These are phyloP conservation scores for Stevia rebaudiana DNA, from an alignment of 140 eudicot species.

Conservation along the genomic window DNA sequence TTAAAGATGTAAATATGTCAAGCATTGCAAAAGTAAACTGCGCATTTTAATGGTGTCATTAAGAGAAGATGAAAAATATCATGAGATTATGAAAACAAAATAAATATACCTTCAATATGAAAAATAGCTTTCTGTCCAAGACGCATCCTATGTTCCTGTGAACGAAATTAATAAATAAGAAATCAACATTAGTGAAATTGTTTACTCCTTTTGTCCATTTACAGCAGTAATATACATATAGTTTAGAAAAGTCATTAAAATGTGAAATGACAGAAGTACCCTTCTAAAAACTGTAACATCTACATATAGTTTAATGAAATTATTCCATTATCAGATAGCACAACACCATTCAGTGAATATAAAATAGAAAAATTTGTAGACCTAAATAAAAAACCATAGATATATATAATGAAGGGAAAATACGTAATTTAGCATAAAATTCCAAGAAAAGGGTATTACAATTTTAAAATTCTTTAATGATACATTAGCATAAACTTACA, in stretches of 20 bases:
- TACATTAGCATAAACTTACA: conserved; percentile 52
- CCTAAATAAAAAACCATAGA: not conserved
- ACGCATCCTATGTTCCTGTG: conserved; percentile 95
- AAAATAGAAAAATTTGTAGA: not conserved
- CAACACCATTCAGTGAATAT: not conserved
- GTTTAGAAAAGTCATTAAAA: not conserved
- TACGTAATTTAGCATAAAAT: not conserved
- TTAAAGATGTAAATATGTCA: not conserved
- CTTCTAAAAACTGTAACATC: not conserved
- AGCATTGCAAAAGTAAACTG: not conserved
- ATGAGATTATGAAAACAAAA: not conserved
- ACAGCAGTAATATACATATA: not conserved
- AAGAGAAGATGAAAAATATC: not conserved
- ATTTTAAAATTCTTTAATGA: conserved; percentile 2
- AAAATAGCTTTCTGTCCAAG: conserved; percentile 98
- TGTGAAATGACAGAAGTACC: conserved; percentile 1
- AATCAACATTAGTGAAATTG: not conserved
- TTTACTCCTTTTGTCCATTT: not conserved
- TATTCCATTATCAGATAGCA: not conserved
- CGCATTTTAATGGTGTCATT: not conserved
- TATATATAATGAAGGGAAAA: not conserved
- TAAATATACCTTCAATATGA: conserved; percentile 84
- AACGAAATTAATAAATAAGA: not conserved
- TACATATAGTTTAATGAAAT: not conserved
- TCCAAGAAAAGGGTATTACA: not conserved